Evolutionary conservation across 306 rosid species (phyloP).

Genomic region (Dryas drummondii): DNA sequence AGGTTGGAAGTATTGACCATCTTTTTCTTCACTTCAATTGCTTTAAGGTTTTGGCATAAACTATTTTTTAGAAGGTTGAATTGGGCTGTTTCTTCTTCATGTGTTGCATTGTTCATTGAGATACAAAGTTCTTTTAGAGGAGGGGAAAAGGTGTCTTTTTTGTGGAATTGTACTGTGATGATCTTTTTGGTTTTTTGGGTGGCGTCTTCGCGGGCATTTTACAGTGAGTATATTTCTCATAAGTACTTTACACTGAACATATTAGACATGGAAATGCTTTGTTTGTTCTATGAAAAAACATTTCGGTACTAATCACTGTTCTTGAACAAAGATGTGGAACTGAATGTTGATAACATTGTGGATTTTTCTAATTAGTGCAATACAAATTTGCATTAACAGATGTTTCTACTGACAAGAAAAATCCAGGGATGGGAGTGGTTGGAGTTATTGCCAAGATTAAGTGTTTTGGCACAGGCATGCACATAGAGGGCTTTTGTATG

Average conservation of each 20-base stretch:
- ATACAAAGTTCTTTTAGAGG: neutral
- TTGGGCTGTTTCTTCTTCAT: neutral
- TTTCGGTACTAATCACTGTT: neutral
- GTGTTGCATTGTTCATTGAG: conserved; percentile 5
- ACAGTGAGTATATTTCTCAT: neutral
- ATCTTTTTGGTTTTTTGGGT: neutral
- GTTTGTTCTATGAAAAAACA: neutral
- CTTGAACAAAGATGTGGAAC: neutral
- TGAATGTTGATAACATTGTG: neutral
- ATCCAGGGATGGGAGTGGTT: neutral
- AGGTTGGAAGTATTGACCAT: neutral
- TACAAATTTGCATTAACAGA: neutral
- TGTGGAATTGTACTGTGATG: neutral
- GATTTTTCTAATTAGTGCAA: neutral
- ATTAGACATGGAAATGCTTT: neutral
- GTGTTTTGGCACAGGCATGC: neutral
- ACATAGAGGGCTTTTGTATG: neutral
- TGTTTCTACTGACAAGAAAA: neutral
- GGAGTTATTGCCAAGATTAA: neutral
- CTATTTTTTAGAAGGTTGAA: neutral
- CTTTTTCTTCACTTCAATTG: neutral
- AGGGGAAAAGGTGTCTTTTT: neutral
- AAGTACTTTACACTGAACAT: neutral
- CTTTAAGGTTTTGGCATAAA: neutral
- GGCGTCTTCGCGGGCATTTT: neutral